Evolutionary conservation across 2,329 filamentous ascomycete genomes (phyloP).

Genomic region (Ceratocystiopsis sp.): DNA sequence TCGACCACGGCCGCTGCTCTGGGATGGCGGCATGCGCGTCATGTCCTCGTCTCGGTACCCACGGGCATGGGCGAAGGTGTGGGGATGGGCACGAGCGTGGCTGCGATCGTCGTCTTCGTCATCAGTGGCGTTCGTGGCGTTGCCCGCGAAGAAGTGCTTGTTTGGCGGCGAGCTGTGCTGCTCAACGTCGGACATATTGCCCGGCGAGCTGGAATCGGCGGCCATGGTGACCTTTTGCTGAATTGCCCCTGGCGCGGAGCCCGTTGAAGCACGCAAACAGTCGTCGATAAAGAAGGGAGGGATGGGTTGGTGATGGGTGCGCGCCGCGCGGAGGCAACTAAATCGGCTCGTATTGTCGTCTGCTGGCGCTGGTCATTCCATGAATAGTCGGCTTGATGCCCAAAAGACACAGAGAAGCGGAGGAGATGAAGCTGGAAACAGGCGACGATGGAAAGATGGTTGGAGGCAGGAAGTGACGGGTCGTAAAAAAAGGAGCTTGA

Average conservation of each 20-base stretch:
- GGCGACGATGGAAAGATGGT: too few species aligned
- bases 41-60: too few species aligned
- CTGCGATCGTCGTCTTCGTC: slow-evolving; percentile 20
- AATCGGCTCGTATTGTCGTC: too few species aligned
- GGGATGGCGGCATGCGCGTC: too few species aligned
- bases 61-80: too few species aligned
- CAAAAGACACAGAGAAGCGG: too few species aligned
- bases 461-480: too few species aligned
- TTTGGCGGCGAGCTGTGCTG: slow-evolving; percentile 27
- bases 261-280: not conserved
- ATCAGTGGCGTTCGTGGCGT: slow-evolving; percentile 26
- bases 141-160: slow-evolving; percentile 22
- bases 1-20: slow-evolving; percentile 8
- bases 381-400: too few species aligned
- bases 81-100: slow-evolving; percentile 20
- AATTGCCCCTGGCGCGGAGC: not conserved
- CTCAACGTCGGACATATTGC: slow-evolving; percentile 28
- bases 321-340: too few species aligned
- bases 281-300: not conserved
- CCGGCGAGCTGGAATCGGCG: slow-evolving; percentile 21
- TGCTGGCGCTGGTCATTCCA: too few species aligned
- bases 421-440: too few species aligned
- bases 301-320: not conserved
- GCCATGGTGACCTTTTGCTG: slow-evolving; percentile 9
- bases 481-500: too few species aligned